These are phyloP conservation scores for Trichophyton benhamiae DNA, from an alignment of 2,329 filamentous ascomycete genomes.

Conservation along the genomic window DNA sequence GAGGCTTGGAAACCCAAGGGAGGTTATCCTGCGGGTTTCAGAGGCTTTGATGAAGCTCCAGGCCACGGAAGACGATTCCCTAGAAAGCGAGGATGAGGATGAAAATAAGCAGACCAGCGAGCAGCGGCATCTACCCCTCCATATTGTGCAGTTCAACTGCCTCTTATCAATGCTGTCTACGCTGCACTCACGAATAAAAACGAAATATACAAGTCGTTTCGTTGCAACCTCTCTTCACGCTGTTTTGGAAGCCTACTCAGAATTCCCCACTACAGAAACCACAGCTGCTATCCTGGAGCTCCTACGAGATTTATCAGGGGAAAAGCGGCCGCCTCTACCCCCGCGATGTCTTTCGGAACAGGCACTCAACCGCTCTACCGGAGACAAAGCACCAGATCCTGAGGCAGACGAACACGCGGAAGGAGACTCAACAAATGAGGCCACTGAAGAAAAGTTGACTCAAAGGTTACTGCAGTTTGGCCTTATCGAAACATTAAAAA, in stretches of 20 bases:
- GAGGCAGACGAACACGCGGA: conserved; percentile 40
- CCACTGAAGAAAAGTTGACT: conserved; percentile 41
- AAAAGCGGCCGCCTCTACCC: conserved; percentile 47
- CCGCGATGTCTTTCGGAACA: conserved; percentile 43
- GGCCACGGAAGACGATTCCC: conserved; percentile 27
- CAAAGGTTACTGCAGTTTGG: conserved; percentile 49
- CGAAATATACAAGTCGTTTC: conserved; percentile 52
- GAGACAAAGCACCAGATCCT: conserved; percentile 39
- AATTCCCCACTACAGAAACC: conserved; percentile 44
- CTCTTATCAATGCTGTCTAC: conserved; percentile 41
- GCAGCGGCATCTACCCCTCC: conserved; percentile 15
- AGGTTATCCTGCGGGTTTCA: conserved; percentile 52
- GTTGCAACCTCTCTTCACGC: conserved; percentile 52
- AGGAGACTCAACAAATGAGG: conserved; percentile 19
- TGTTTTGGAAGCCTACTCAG: conserved; percentile 47
- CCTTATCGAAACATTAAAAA: conserved; percentile 48
- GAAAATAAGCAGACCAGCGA: conserved; percentile 7
- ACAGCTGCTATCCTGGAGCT: conserved; percentile 46
- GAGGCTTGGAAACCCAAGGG: conserved; percentile 49
- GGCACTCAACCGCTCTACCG: conserved; percentile 23
- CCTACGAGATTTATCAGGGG: conserved; percentile 45
- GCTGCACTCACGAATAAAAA: conserved; percentile 50
- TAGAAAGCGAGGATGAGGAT: conserved; percentile 19
- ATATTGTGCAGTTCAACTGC: conserved; percentile 32
- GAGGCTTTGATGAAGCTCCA: conserved; percentile 48